These are phyloP conservation scores for Desmodesmus armatus DNA, from an alignment of 139 green algal genomes.

Conservation along the genomic window DNA sequence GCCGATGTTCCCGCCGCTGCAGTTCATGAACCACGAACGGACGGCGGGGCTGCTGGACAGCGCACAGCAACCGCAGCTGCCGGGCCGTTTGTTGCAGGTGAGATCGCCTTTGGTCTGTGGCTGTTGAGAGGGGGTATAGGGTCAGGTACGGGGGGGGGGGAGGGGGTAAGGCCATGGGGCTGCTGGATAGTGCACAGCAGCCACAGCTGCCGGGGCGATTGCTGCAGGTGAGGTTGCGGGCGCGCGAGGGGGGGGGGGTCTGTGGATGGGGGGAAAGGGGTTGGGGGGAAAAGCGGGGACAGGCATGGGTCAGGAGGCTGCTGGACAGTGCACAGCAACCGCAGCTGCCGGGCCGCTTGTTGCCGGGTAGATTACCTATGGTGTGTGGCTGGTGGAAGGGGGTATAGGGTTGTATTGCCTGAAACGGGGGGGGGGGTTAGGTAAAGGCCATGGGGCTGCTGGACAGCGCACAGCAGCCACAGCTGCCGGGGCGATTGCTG, in stretches of 20 bases:
- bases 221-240: slow-evolving; percentile 64
- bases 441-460: slow-evolving; percentile 47
- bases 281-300: no score
- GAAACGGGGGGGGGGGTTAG: no score
- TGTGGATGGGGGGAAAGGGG: no score
- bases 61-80: slow-evolving; percentile 58
- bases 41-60: slow-evolving; percentile 47
- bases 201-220: slow-evolving; percentile 62
- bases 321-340: slow-evolving; percentile 52
- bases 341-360: slow-evolving; percentile 61
- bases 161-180: no score
- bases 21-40: slow-evolving; percentile 44
- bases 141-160: no score
- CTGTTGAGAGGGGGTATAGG: no score
- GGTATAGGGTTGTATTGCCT: no score
- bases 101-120: no score
- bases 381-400: no score
- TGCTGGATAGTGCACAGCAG: slow-evolving; percentile 47
- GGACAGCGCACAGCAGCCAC: slow-evolving; percentile 50
- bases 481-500: slow-evolving; percentile 64
- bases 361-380: no score
- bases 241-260: no score
- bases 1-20: slow-evolving; percentile 21
- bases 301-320: slow-evolving; percentile 41
- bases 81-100: slow-evolving; percentile 64